Conservation (phyloP, 2,329 filamentous ascomycete species). For the Stenocarpella maydis region DNA sequence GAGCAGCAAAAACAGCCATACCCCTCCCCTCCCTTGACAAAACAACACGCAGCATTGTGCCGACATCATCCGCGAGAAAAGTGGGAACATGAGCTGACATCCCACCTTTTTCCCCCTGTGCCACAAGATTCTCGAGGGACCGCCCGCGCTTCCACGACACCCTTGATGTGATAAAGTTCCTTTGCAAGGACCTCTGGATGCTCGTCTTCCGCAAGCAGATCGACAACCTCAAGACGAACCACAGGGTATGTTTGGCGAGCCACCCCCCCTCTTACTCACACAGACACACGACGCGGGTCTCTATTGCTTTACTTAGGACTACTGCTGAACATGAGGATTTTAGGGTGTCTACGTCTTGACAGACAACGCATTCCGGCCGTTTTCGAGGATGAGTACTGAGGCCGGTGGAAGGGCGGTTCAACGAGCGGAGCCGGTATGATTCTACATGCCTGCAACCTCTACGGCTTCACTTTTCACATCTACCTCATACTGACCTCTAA, state of each 20-base stretch:
- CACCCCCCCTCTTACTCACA: background rate
- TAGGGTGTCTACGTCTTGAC: conserved; percentile 95
- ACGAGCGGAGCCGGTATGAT: conserved; percentile 79
- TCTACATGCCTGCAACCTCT: background rate
- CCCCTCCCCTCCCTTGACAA: background rate
- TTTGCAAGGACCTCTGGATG: conserved; percentile 98
- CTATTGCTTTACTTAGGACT: background rate
- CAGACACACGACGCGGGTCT: background rate
- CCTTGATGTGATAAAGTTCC: conserved; percentile 95
- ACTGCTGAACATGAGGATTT: conserved; percentile 29
- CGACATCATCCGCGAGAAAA: conserved; percentile 29
- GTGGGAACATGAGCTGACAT: conserved; percentile 33
- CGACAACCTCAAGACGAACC: conserved; percentile 98
- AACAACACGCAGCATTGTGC: conserved; percentile 9
- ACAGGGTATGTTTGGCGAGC: conserved; percentile 65
- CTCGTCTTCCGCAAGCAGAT: conserved; percentile 96
- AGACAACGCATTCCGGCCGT: conserved; percentile 88
- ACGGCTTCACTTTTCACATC: conserved; percentile 8
- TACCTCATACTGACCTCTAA: background rate
- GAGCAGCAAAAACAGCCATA: too few relatives aligned
- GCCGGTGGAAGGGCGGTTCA: conserved; percentile 75
- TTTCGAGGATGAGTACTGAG: conserved; percentile 88
- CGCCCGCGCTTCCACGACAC: conserved; percentile 90
- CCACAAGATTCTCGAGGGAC: conserved; percentile 85
- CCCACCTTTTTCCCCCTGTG: conserved; percentile 5